phyloP scores from a whole-genome alignment of 495 filamentous ascomycete species.

The Penicillium nucicola region DNA sequence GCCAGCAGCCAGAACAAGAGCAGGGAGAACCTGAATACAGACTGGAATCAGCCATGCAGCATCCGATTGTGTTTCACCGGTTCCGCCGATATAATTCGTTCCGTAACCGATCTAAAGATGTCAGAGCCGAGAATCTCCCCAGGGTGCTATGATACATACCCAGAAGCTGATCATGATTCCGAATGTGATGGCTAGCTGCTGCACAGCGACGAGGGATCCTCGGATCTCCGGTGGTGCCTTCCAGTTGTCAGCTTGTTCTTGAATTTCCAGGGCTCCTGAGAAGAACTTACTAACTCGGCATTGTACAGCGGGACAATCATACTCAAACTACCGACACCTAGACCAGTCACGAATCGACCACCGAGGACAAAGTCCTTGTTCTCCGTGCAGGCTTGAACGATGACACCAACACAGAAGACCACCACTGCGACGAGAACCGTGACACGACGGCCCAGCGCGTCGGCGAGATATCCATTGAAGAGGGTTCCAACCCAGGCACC shows the following conservation, averaged over 20 bases:
- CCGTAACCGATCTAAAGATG: constrained; percentile 45
- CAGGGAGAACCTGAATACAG: constrained; percentile 43
- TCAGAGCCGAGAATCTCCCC: background rate
- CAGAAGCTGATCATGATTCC: constrained; percentile 67
- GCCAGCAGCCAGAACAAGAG: constrained; percentile 37
- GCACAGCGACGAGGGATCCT: constrained; percentile 66
- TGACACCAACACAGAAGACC: constrained; percentile 73
- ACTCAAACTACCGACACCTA: constrained; percentile 33
- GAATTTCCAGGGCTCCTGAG: background rate
- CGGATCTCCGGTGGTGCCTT: constrained; percentile 64
- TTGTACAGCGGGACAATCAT: constrained; percentile 61
- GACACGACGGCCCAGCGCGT: constrained; percentile 69
- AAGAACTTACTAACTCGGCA: constrained; percentile 52
- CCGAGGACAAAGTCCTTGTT: constrained; percentile 62
- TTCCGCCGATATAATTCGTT: constrained; percentile 45
- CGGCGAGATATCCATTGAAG: constrained; percentile 71
- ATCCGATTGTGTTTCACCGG: constrained; percentile 35
- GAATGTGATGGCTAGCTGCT: constrained; percentile 63
- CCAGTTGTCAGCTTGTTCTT: constrained; percentile 56
- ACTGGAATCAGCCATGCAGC: constrained; percentile 46
- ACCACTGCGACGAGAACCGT: constrained; percentile 63
- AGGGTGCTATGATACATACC: constrained; percentile 37
- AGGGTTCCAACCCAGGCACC: constrained; percentile 80
- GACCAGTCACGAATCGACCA: constrained; percentile 73
- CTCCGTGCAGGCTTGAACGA: constrained; percentile 63